phyloP scores from a whole-genome alignment of 202 grass and related monocot genomes.

The Panicum hallii region DNA sequence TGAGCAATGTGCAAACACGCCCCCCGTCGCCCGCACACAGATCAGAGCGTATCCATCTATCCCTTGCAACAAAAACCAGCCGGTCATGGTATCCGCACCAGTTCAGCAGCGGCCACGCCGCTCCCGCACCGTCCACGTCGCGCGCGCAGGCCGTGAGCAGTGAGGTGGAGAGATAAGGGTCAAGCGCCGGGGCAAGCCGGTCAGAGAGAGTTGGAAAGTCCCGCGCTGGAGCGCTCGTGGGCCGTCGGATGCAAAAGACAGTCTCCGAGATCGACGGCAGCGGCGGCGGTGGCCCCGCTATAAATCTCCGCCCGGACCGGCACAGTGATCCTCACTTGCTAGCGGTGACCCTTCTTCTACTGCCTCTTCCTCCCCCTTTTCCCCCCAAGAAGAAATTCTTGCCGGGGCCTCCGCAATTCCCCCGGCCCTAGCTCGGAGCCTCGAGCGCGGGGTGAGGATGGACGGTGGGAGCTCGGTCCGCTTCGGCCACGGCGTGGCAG shows the following conservation, averaged over 20 bases:
- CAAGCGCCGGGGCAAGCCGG: not conserved
- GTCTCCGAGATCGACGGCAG: not conserved
- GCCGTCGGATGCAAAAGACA: not conserved
- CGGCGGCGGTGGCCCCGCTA: not conserved
- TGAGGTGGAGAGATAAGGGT: not conserved
- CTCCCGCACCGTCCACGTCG: not conserved
- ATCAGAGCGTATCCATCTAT: not conserved
- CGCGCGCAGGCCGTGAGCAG: not conserved
- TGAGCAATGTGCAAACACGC: not conserved
- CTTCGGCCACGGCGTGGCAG: not conserved
- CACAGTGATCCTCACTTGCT: not conserved
- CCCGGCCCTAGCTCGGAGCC: not conserved
- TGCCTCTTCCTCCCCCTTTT: not conserved
- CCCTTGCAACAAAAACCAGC: not conserved
- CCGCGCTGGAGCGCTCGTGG: too few species aligned
- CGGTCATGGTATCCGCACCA: too few species aligned
- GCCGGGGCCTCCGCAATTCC: not conserved
- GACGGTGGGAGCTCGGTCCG: not conserved
- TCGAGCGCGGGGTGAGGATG: not conserved
- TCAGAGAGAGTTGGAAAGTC: not conserved
- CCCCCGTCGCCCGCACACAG: too few species aligned
- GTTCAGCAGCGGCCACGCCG: not conserved
- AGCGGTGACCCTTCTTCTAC: not conserved
- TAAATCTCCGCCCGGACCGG: not conserved
- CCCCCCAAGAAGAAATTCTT: not conserved